phyloP scores from a whole-genome alignment of 1,139 yeast species.

The Petasospora rhodanensis region DNA sequence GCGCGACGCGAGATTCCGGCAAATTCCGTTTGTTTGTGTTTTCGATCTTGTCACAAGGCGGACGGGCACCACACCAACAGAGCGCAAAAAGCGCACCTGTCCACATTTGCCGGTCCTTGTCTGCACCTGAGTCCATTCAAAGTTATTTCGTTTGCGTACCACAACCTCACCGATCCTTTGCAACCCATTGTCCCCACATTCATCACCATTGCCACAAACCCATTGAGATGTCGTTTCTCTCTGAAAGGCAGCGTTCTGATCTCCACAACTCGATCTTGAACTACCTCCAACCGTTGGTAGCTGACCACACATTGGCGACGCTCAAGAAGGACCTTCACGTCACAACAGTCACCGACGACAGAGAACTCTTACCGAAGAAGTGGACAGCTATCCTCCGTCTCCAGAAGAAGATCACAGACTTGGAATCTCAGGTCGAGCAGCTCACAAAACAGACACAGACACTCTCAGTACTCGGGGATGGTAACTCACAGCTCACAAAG shows the following conservation, averaged over 20 bases:
- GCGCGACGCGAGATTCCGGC: too few species aligned
- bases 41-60: too few species aligned
- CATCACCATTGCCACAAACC: too few species aligned
- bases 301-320: conserved; percentile 12
- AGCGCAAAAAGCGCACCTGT: too few species aligned
- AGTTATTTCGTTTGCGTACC: too few species aligned
- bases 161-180: too few species aligned
- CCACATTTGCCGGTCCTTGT: too few species aligned
- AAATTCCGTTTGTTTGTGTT: too few species aligned
- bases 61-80: too few species aligned
- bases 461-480: neutral
- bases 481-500: conserved; percentile 26
- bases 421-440: conserved; percentile 30
- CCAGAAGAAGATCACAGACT: conserved; percentile 68
- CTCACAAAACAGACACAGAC: conserved; percentile 13
- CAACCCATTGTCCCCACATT: too few species aligned
- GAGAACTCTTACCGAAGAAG: conserved; percentile 65
- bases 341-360: conserved; percentile 20
- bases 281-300: conserved; percentile 39
- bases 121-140: too few species aligned
- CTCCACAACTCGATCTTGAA: conserved; percentile 53
- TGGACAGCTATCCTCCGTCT: conserved; percentile 85
- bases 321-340: conserved; percentile 18
- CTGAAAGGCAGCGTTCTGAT: conserved; percentile 48
- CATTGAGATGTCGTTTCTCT: conserved; percentile 32